Conservation (phyloP, 257 asterid species). For the Vinca minor region DNA sequence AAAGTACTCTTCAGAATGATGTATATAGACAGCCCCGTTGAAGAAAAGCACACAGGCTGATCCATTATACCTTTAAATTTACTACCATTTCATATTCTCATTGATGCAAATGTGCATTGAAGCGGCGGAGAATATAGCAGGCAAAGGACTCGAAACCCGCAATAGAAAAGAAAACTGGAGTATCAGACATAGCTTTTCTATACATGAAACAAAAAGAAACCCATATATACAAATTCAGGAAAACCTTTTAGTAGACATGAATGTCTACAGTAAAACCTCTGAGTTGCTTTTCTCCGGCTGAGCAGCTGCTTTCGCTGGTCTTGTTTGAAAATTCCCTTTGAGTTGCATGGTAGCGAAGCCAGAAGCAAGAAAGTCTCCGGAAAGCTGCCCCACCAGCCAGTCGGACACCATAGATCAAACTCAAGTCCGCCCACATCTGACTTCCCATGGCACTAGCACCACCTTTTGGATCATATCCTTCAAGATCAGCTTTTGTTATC, state of each 20-base stretch:
- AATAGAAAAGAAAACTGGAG: neutral
- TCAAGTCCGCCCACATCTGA: constrained; percentile 37
- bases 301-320: constrained; percentile 17
- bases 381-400: constrained; percentile 47
- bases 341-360: constrained; percentile 32
- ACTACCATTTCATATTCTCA: neutral
- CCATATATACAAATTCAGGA: constrained; percentile 14
- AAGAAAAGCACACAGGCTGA: no score
- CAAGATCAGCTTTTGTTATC: constrained; percentile 43
- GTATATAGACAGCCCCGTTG: no score
- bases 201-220: constrained; percentile 6
- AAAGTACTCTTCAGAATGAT: no score
- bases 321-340: constrained; percentile 21
- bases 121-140: neutral
- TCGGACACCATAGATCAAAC: constrained; percentile 41
- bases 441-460: constrained; percentile 22
- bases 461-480: constrained; percentile 33
- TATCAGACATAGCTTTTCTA: neutral
- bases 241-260: constrained; percentile 28
- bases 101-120: neutral
- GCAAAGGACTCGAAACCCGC: neutral
- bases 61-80: neutral
- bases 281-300: constrained; percentile 16
- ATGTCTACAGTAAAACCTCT: constrained; percentile 36
- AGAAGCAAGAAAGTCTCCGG: constrained; percentile 42